Base-by-base conservation (phyloP, 441 rosid genomes). In the Pelargonium fulgidum region DNA sequence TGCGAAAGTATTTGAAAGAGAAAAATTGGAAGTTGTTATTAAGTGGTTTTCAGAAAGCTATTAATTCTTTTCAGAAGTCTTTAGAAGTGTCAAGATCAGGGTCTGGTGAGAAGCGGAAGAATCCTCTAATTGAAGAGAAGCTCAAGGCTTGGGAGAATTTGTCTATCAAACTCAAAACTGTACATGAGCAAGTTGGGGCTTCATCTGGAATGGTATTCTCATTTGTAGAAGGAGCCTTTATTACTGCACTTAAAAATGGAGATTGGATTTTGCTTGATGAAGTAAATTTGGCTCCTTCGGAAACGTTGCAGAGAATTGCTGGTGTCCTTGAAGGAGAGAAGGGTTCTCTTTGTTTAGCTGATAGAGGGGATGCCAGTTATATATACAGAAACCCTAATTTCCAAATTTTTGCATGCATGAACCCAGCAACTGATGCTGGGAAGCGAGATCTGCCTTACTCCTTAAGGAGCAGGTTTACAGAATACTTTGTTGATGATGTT, bases 381-480 rank as follows among this genome's bases (percentile, higher is more conserved):
- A 78, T 95, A 73, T 81, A 80, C 65, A 85, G 98, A 81, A 89
- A 92, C 83, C 81, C 84, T 70, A 79, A 81, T 78, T 92, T 95
- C 66, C 96, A 96, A 41, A 76, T 92, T 75, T 95, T 92, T 89
- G 90, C 96, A 20, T 92, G 99, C 72, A 95, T 95, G 99, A 95
- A 95, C 83, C 99, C 99, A 26, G 98, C 98, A 79, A 95, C 96
- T 65, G 99, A 95, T 87, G 97, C 97, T 75, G 98, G 99, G 72
- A 95, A 95, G 81, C 78, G 96, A 71, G 99, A 95, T 71, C 82
- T 95, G 79, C 95, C 97, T 4, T 81, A 78, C 75, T 81, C 95
- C 45, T 68, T 95, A 65, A 85, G 87, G 42, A 81, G 96, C 83
- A 85, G 99, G 78, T 95, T 95, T 81, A 88, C 98, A 2, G 97